These are phyloP conservation scores for Penicillium sclerotiorum DNA, from an alignment of 2,329 filamentous ascomycete genomes.

Conservation along the genomic window DNA sequence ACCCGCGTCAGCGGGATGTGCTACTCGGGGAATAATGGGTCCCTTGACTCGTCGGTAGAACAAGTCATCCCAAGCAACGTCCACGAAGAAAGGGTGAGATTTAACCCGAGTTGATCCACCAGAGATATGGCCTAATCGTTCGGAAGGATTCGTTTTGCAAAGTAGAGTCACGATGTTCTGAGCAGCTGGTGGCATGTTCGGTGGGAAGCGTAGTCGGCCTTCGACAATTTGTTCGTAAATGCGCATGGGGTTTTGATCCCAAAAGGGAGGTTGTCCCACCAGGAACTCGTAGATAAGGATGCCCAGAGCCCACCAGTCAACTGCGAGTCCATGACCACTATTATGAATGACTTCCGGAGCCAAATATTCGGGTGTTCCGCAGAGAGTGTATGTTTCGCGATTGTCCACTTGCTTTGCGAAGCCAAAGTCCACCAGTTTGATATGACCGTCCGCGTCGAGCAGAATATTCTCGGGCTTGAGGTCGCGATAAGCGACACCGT, in stretches of 20 bases:
- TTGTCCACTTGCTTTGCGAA: conserved; percentile 65
- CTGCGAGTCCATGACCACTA: conserved; percentile 65
- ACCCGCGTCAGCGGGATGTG: conserved; percentile 61
- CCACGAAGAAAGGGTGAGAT: conserved; percentile 63
- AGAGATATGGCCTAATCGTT: conserved; percentile 64
- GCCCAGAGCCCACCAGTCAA: conserved; percentile 71
- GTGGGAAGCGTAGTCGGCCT: conserved; percentile 63
- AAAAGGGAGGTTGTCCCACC: conserved; percentile 68
- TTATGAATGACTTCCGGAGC: conserved; percentile 69
- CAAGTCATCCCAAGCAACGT: conserved; percentile 64
- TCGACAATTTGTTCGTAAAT: conserved; percentile 70
- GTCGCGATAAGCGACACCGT: conserved; percentile 68
- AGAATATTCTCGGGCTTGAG: conserved; percentile 70
- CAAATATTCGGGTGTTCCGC: conserved; percentile 68
- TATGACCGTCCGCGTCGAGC: conserved; percentile 65
- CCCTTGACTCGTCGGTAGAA: conserved; percentile 63
- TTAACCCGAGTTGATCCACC: conserved; percentile 63
- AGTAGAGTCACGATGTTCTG: conserved; percentile 64
- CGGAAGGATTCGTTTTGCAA: conserved; percentile 65
- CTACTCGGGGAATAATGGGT: conserved; percentile 64
- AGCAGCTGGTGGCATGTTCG: conserved; percentile 60
- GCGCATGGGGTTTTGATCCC: conserved; percentile 70
- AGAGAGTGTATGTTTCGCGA: conserved; percentile 66
- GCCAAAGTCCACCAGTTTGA: conserved; percentile 69
- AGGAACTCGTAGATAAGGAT: conserved; percentile 70